Percentiles rank a stretch among this genome's conserved stretches.
phyloP scores from a whole-genome alignment of 345 rosid species.

The Eucalyptus sp. region DNA sequence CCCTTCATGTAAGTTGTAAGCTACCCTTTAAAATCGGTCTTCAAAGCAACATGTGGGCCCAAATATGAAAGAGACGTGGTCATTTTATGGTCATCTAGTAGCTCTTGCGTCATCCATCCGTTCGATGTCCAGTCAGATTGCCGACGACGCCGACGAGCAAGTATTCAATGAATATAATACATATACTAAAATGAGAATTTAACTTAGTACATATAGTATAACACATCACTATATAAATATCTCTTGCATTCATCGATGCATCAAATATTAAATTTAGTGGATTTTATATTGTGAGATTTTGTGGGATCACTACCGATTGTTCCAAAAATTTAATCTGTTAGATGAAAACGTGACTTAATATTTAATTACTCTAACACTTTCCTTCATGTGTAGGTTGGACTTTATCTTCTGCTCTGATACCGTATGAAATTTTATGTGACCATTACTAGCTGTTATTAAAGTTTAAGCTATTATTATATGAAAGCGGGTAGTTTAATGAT shows the following conservation, averaged over 20 bases:
- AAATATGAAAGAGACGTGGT: not conserved
- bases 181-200: not conserved
- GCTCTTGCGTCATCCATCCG: not conserved
- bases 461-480: too few relatives aligned
- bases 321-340: rapidly evolving
- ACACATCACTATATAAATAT: not conserved
- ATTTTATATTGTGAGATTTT: too few relatives aligned
- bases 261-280: not conserved
- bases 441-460: rapidly evolving
- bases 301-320: rapidly evolving
- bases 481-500: too few relatives aligned
- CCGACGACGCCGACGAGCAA: not conserved
- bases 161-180: not conserved
- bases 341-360: too few relatives aligned
- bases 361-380: too few relatives aligned
- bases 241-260: not conserved
- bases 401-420: too few relatives aligned
- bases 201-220: not conserved
- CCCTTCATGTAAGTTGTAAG: not conserved
- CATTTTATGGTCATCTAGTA: not conserved
- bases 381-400: too few relatives aligned
- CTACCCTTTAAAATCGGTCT: not conserved
- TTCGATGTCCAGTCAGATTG: not conserved
- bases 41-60: not conserved
- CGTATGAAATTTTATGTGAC: too few relatives aligned